Conservation (phyloP, 371 early-diverging fungal species). For the Mucor ambiguus region DNA sequence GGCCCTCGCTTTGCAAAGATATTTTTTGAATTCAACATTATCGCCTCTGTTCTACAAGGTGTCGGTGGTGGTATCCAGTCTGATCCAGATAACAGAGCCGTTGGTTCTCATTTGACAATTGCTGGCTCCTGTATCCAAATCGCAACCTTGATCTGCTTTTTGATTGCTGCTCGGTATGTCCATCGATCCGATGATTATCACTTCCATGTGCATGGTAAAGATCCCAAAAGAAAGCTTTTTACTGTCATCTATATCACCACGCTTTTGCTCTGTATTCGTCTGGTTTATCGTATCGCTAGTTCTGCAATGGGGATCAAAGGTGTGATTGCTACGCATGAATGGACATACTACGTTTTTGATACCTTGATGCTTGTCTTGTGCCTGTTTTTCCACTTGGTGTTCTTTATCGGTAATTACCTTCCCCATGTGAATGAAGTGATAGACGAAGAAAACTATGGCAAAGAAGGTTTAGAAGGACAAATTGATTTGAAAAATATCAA, state of each 20-base stretch:
- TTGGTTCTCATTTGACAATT: neutral
- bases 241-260: conserved; percentile 2
- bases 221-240: conserved; percentile 6
- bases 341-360: conserved; percentile 15
- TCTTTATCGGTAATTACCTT: conserved; percentile 11
- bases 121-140: conserved; percentile 7
- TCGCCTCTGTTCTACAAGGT: neutral
- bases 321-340: neutral
- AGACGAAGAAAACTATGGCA: neutral
- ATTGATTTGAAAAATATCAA: neutral
- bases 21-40: neutral
- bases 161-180: neutral
- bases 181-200: neutral
- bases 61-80: conserved; percentile 1
- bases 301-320: neutral
- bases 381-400: neutral
- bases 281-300: conserved; percentile 4
- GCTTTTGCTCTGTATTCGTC: neutral
- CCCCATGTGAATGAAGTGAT: neutral
- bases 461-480: neutral
- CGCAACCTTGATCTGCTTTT: neutral
- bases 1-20: neutral
- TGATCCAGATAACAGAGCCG: neutral
- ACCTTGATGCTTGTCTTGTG: conserved; percentile 8
- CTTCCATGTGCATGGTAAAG: neutral